phyloP scores from a whole-genome alignment of 176 grass and related monocot genomes.

The Aegilops speltoides region DNA sequence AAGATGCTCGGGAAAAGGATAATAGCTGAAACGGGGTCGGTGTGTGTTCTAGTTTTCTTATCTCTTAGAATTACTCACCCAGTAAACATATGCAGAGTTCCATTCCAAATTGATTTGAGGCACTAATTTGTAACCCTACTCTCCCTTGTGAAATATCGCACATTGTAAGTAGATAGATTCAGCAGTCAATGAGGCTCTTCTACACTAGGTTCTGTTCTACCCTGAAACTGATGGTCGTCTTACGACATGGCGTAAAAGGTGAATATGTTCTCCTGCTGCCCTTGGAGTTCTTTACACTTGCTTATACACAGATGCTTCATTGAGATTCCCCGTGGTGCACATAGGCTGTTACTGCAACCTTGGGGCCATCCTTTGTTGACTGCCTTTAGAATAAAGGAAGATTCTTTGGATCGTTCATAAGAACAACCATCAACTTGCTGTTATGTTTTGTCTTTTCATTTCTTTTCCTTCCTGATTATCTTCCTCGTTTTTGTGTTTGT shows the following conservation, averaged over 20 bases:
- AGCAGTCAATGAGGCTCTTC: neutral
- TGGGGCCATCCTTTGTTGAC: neutral
- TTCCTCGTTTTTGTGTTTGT: neutral
- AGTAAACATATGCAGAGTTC: neutral
- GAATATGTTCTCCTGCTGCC: neutral
- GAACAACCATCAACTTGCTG: neutral
- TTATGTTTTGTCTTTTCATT: neutral
- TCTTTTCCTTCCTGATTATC: neutral
- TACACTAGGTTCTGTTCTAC: constrained; percentile 19
- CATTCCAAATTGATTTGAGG: neutral
- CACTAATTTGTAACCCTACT: neutral
- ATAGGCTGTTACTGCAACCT: neutral
- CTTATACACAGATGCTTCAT: constrained; percentile 20
- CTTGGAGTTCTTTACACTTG: constrained; percentile 22
- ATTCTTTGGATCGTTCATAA: neutral
- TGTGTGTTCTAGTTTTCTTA: neutral
- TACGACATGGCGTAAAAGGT: constrained; percentile 17
- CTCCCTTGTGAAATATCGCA: neutral
- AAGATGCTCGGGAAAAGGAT: neutral
- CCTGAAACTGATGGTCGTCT: neutral
- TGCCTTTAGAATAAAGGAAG: neutral
- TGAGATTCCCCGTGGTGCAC: neutral
- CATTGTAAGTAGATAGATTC: neutral
- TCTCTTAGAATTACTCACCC: neutral
- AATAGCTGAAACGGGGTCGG: neutral